Base-by-base conservation (phyloP, 2,329 filamentous ascomycete species). In the Blastomyces parvus region DNA sequence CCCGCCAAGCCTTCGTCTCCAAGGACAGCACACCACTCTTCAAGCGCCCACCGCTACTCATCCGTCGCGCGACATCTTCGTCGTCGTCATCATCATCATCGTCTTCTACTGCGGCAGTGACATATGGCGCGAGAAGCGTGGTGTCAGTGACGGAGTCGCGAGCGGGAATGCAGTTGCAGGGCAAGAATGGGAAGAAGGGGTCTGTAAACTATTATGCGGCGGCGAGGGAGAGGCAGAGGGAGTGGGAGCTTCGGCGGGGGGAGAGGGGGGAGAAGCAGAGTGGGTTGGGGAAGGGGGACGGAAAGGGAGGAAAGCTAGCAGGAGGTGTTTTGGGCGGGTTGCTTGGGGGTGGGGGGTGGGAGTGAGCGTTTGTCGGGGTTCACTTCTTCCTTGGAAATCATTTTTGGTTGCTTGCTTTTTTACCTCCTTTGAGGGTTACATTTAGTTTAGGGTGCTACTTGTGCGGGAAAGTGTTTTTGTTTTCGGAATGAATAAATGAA, bases 191-290 rank as follows among this genome's bases (percentile, higher is more conserved):
- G 2, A 80, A 79, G n/a, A 84, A 83, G 70, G 84, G 82, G 36
- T 82, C 82, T 56, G 82, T 86, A 11, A 84, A 85, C 67, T 85
- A 83, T 25, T 83, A 78, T 62, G 74, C 76, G 27, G 76, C 83
- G 65, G 82, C 82, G 1, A 74, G 84, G 62, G 84, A 85, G 71
- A 80, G 80, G 68, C 84, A 86, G 74, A 78, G 84, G 22, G 83
- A 85, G 68, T 80, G 78, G 69, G 79, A 80, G 67, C 78, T 84
- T 57, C 78, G 74, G 65, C 78, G 78, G 70, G 79, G 81, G 70
- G 57, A 30, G 57, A 59, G 40, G 25, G 4, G 1, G n/a, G 53
- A 81, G 66, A 77, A 75, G 30, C 66, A 70, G 1, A 67, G 70
- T 48, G 69, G 72, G 77, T 71, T 71, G 70, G 65, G 62, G 69